A percentile compares a stretch with the other conserved stretches of the same genome.
phyloP scores from a whole-genome alignment of 306 rosid genomes.

The Acacia crassicarpa region DNA sequence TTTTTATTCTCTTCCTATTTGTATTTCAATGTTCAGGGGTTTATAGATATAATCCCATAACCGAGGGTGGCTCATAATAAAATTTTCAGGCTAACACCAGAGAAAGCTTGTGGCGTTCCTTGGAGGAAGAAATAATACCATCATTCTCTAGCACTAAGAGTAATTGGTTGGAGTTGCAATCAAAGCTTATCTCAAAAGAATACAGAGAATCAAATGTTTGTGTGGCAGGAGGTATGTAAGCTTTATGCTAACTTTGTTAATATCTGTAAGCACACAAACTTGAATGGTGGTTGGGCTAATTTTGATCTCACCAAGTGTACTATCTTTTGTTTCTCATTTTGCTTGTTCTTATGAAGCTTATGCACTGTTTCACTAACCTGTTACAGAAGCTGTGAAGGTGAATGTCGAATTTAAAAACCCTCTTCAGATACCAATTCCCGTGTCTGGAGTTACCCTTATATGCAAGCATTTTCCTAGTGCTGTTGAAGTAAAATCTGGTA shows the following conservation, averaged over 20 bases:
- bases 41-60: slow-evolving; percentile 31
- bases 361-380: slow-evolving; percentile 33
- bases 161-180: slow-evolving; percentile 94
- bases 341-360: slow-evolving; percentile 6
- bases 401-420: slow-evolving; percentile 84
- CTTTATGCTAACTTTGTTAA: slow-evolving; percentile 9
- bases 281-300: slow-evolving; percentile 10
- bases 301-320: slow-evolving; percentile 11
- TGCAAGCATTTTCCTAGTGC: slow-evolving; percentile 67
- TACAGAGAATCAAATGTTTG: slow-evolving; percentile 71
- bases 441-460: slow-evolving; percentile 71
- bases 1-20: neutral
- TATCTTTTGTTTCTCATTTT: neutral
- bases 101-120: slow-evolving; percentile 80
- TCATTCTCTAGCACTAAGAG: slow-evolving; percentile 61
- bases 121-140: slow-evolving; percentile 93
- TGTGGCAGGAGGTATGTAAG: slow-evolving; percentile 84
- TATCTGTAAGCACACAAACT: neutral
- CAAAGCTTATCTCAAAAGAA: slow-evolving; percentile 62
- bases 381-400: slow-evolving; percentile 84
- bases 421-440: slow-evolving; percentile 73
- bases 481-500: slow-evolving; percentile 57
- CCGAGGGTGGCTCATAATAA: slow-evolving; percentile 32
- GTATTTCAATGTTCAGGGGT: neutral
- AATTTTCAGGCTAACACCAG: slow-evolving; percentile 68